Conservation (phyloP, 73 alveolate genomes). For the Effrenium voratum region DNA sequence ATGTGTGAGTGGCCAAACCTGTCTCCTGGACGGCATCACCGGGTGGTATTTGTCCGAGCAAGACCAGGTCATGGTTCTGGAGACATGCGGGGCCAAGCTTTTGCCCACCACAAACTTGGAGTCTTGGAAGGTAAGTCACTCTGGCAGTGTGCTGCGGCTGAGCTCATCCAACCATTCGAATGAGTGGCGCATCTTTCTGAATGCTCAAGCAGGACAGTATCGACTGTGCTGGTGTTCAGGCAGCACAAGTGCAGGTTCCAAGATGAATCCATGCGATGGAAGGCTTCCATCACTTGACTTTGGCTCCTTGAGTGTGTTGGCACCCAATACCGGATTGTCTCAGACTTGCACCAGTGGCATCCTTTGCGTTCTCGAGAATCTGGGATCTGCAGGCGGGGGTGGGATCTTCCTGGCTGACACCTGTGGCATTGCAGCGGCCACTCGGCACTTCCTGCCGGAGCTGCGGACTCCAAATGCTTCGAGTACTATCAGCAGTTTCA, state of each 20-base stretch:
- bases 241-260: too few species aligned
- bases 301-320: too few species aligned
- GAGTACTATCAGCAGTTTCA: background rate
- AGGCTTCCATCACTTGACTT: too few species aligned
- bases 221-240: constrained; percentile 31
- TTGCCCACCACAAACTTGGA: background rate
- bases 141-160: too few species aligned
- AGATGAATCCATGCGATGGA: too few species aligned
- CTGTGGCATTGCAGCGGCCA: background rate
- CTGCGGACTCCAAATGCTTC: background rate
- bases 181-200: too few species aligned
- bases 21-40: constrained; percentile 23
- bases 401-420: background rate
- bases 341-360: too few species aligned
- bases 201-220: too few species aligned
- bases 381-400: background rate
- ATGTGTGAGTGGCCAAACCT: constrained; percentile 38
- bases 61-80: constrained; percentile 27
- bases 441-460: background rate
- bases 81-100: background rate
- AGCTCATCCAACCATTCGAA: too few species aligned
- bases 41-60: constrained; percentile 21
- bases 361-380: too few species aligned
- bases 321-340: too few species aligned
- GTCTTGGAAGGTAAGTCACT: too few species aligned